Evolutionary conservation across 1,139 yeast genomes (phyloP).

Genomic region (Dujonia santamariae): DNA sequence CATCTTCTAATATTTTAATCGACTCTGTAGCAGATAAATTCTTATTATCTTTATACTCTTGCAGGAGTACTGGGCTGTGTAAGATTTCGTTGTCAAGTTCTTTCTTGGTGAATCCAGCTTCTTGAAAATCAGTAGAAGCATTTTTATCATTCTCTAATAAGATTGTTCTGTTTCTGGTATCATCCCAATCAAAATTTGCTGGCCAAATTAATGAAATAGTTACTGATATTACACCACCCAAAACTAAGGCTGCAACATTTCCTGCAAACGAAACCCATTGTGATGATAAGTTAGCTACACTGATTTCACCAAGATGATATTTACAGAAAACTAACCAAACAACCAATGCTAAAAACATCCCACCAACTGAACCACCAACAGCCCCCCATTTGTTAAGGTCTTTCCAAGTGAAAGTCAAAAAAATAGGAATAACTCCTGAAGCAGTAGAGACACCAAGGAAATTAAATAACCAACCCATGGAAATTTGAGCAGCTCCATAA

Average conservation of each 20-base stretch:
- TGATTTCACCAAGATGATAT: conserved; percentile 23
- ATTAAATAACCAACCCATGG: conserved; percentile 37
- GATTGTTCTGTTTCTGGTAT: conserved; percentile 32
- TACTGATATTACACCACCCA: conserved; percentile 31
- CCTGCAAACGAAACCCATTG: conserved; percentile 24
- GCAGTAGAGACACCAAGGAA: conserved; percentile 42
- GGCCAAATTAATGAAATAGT: conserved; percentile 29
- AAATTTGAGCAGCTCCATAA: conserved; percentile 22
- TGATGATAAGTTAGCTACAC: conserved; percentile 16
- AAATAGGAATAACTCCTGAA: conserved; percentile 42
- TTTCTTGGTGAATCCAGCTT: conserved; percentile 6
- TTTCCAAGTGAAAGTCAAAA: conserved; percentile 38
- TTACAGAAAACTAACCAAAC: conserved; percentile 21
- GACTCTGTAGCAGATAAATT: background rate
- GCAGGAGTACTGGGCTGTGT: too few species aligned
- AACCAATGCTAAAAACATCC: conserved; percentile 19
- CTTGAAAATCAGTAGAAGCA: conserved; percentile 5
- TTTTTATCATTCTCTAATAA: conserved; percentile 14
- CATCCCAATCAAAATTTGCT: conserved; percentile 29
- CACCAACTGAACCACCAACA: conserved; percentile 24
- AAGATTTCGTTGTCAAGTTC: conserved; percentile 5
- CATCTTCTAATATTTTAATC: background rate
- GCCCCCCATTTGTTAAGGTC: conserved; percentile 33
- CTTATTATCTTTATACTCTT: conserved; percentile 9
- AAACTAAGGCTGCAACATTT: conserved; percentile 17